Conservation (phyloP, 2,329 filamentous ascomycete genomes). For the Claviceps monticola region DNA sequence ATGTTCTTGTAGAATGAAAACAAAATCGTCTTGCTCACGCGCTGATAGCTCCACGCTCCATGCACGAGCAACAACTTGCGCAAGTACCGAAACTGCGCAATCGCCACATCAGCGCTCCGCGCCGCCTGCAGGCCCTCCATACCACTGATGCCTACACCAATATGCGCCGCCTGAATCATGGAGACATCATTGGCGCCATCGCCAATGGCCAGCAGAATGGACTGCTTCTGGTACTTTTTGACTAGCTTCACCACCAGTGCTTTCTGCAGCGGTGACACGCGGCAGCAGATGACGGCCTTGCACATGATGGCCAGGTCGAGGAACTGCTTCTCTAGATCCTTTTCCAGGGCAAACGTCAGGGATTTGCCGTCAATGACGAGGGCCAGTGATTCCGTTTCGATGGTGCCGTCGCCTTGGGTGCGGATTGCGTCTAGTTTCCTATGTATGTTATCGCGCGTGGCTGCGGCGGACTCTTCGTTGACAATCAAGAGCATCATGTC, state of each 20-base stretch:
- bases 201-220: conserved; percentile 87
- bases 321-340: conserved; percentile 85
- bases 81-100: conserved; percentile 89
- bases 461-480: conserved; percentile 72
- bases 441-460: conserved; percentile 74
- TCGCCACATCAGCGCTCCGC: conserved; percentile 86
- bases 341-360: conserved; percentile 82
- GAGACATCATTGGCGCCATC: conserved; percentile 99
- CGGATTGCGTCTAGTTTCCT: conserved; percentile 90
- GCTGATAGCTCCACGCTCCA: conserved; percentile 94
- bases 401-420: conserved; percentile 62
- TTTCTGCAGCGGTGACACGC: conserved; percentile 94
- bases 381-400: conserved; percentile 76
- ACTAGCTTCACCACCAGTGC: conserved; percentile 96
- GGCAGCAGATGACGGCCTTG: conserved; percentile 97
- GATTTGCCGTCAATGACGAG: conserved; percentile 95
- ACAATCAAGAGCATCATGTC: conserved; percentile 97
- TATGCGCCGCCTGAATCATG: conserved; percentile 98
- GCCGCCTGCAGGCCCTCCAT: conserved; percentile 94
- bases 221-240: conserved; percentile 78
- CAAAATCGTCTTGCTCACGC: conserved; percentile 89
- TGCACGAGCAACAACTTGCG: conserved; percentile 91
- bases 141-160: conserved; percentile 94
- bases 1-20: conserved; percentile 99
- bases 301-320: conserved; percentile 88